Conservation (phyloP, 2,329 filamentous ascomycete species). For the Periconia sp. region DNA sequence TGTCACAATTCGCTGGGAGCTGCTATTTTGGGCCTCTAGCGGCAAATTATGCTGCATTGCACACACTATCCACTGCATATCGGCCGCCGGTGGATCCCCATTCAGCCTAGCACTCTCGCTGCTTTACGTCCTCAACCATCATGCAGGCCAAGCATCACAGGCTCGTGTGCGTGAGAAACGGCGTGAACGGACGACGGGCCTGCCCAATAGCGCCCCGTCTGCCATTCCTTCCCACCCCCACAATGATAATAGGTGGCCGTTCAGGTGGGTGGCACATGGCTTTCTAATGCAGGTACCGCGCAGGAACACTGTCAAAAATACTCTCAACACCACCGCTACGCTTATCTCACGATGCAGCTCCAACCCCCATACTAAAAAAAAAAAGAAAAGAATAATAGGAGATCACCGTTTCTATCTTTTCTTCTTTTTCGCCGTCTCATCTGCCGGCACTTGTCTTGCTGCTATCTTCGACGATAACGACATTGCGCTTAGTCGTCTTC, state of each 20-base stretch:
- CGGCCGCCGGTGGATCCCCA: slow-evolving; percentile 30
- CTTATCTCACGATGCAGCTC: slow-evolving; percentile 7
- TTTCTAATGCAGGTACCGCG: slow-evolving; percentile 50
- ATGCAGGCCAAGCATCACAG: slow-evolving; percentile 28
- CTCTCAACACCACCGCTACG: slow-evolving; percentile 16
- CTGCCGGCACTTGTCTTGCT: too few relatives aligned
- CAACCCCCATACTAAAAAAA: slow-evolving; percentile 11
- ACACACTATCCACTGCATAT: slow-evolving; percentile 35
- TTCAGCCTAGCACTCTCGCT: slow-evolving; percentile 26
- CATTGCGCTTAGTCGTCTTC: slow-evolving; percentile 25
- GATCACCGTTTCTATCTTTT: slow-evolving; percentile 2
- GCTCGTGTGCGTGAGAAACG: slow-evolving; percentile 38
- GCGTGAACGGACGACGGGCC: slow-evolving; percentile 29
- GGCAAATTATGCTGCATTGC: slow-evolving; percentile 39
- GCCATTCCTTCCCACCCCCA: slow-evolving; percentile 31
- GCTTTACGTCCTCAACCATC: slow-evolving; percentile 27
- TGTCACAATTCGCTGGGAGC: slow-evolving; percentile 8
- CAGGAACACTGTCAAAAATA: slow-evolving; percentile 44
- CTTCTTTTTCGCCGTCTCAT: too few relatives aligned
- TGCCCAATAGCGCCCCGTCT: slow-evolving; percentile 31
- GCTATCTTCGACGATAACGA: too few relatives aligned
- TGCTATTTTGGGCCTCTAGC: slow-evolving; percentile 42
- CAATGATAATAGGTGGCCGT: slow-evolving; percentile 30
- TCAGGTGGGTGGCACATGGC: slow-evolving; percentile 27
- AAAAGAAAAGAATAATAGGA: slow-evolving; percentile 8